These are phyloP conservation scores for Scenedesmus sp. DNA, from an alignment of 163 green algal genomes.

Conservation along the genomic window DNA sequence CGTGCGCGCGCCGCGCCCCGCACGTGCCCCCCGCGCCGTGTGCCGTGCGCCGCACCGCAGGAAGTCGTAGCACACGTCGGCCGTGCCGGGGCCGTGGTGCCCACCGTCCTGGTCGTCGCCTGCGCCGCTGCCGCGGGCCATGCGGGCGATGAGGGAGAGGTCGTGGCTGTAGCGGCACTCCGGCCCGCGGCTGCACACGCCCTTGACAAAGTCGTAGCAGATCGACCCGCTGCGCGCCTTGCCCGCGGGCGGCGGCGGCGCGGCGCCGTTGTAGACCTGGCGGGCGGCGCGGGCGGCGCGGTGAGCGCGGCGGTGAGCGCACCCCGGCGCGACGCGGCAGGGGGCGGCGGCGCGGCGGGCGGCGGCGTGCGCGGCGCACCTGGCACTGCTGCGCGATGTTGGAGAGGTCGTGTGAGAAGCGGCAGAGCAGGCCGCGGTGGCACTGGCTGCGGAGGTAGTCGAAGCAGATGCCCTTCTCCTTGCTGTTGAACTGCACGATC, in stretches of 20 bases:
- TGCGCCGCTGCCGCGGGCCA: slow-evolving; percentile 47
- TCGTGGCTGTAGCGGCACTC: slow-evolving; percentile 87
- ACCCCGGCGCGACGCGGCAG: too few species aligned
- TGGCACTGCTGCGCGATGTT: slow-evolving; percentile 76
- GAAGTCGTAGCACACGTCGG: slow-evolving; percentile 70
- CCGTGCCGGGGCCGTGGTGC: slow-evolving; percentile 16
- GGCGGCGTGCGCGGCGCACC: slow-evolving; percentile 29
- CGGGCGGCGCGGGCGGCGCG: too few species aligned
- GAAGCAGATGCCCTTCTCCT: slow-evolving; percentile 85
- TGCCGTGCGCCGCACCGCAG: slow-evolving; percentile 47
- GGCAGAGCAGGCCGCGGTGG: slow-evolving; percentile 80
- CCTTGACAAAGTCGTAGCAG: slow-evolving; percentile 92
- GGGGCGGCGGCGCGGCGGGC: background rate
- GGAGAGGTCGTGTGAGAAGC: slow-evolving; percentile 85
- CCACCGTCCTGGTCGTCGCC: slow-evolving; percentile 16
- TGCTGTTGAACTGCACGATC: slow-evolving; percentile 79
- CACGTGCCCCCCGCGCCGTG: too few species aligned
- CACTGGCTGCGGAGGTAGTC: slow-evolving; percentile 86
- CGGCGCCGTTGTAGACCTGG: slow-evolving; percentile 34
- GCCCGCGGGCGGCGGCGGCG: slow-evolving; percentile 8
- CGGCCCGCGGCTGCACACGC: slow-evolving; percentile 69
- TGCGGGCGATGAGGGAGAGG: slow-evolving; percentile 71
- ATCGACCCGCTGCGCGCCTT: slow-evolving; percentile 66
- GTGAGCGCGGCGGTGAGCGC: too few species aligned
- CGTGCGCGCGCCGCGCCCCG: background rate